These are phyloP conservation scores for Suillus decipiens DNA, from an alignment of 768 basidiomycete species.

Conservation along the genomic window DNA sequence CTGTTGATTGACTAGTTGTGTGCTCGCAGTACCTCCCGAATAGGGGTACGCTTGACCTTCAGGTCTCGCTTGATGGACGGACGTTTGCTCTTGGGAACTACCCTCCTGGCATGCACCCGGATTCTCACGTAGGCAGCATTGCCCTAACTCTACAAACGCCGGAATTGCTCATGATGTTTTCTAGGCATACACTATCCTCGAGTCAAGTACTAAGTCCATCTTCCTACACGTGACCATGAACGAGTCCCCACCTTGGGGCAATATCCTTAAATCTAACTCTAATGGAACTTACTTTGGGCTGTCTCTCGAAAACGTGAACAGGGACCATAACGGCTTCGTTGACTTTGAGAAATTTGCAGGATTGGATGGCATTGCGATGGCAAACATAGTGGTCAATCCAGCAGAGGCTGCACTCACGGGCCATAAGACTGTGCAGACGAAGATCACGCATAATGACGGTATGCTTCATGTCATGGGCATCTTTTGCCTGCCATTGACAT, in stretches of 20 bases:
- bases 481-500: not conserved
- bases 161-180: not conserved
- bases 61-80: constrained; percentile 90
- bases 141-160: not conserved
- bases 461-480: constrained; percentile 21
- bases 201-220: constrained; percentile 89
- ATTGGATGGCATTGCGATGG: constrained; percentile 91
- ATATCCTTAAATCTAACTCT: constrained; percentile 93
- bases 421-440: constrained; percentile 73
- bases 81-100: constrained; percentile 86
- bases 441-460: constrained; percentile 98
- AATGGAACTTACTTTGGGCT: constrained; percentile 97
- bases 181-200: constrained; percentile 90
- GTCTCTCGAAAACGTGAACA: constrained; percentile 85
- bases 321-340: constrained; percentile 84
- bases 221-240: constrained; percentile 98
- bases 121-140: constrained; percentile 73
- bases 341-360: constrained; percentile 99
- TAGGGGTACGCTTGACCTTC: constrained; percentile 69
- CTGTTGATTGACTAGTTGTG: constrained; percentile 24
- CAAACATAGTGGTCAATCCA: constrained; percentile 88
- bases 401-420: constrained; percentile 70
- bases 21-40: constrained; percentile 48
- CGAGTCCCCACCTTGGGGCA: constrained; percentile 81
- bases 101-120: constrained; percentile 87